Evolutionary conservation across 345 rosid species (phyloP), one percentile per base, ranked within the genome.

Genomic region (Citrus medica): DNA sequence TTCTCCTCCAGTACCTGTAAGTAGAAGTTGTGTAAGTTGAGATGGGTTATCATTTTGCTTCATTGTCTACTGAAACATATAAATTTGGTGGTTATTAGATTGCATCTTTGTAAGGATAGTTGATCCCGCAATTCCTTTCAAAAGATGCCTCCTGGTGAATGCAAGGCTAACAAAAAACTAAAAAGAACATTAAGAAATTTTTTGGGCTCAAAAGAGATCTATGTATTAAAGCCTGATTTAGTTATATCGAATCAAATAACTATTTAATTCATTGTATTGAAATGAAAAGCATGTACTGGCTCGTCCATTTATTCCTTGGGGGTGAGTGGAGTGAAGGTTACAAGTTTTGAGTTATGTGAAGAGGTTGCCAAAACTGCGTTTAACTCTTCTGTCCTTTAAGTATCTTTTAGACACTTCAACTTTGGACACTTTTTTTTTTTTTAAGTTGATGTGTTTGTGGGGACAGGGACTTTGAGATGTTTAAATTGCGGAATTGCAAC

Each of bases 1-100:
- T 56, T 67, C 84, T 46, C 3, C 82, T 64, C 5, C 30, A 9
- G 5, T 56, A 48, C 79, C 62, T 7, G 87, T 82, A 79, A 76
- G 81, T 76, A 32, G 69, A 37, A 63, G 62, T 38, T 60, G 30
- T 27, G 7, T 13, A 4, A 24, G 55, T 72, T 69, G 73, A 64
- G 37, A 55, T 53, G 30, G 73, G 38, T 72, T 56, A 61, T 61
- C 46, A 38, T 63, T 33, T 69, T 69, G 9, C 22, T 28, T 25
- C 25, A 51, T 64, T 48, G 19, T 40, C 17, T 62, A 27, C 8
- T 6, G 65, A 14, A 5, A 38, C 48, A 22, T 67, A 9, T 73
- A 24, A 17, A 30, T 59, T 42, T 75, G 56, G 30, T 28, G 40
- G 19, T 42, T 51, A 24, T 68, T 19, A 9, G 59, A 33, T 27